These are phyloP conservation scores for Trichoderma reesei DNA, from an alignment of 495 filamentous ascomycete species.

Conservation along the genomic window DNA sequence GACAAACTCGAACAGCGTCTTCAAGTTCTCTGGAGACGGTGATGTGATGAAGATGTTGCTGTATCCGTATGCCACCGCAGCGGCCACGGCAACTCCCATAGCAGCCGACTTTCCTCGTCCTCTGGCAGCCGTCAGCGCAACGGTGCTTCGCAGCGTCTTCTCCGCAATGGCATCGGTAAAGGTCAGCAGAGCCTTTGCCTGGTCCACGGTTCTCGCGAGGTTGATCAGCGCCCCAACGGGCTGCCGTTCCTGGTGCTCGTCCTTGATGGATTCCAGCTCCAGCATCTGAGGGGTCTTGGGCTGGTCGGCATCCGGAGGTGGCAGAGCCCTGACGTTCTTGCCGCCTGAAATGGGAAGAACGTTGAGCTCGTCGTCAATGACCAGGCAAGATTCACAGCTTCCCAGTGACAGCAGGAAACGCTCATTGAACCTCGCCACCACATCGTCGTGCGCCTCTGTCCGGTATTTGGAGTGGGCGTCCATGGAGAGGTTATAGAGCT, in stretches of 20 bases:
- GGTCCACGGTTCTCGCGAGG: conserved; percentile 83
- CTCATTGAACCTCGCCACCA: conserved; percentile 94
- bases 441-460: conserved; percentile 93
- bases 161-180: conserved; percentile 96
- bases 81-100: conserved; percentile 85
- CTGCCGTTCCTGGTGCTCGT: conserved; percentile 72
- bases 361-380: conserved; percentile 96
- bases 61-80: conserved; percentile 90
- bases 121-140: conserved; percentile 86
- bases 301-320: conserved; percentile 60
- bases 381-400: conserved; percentile 86
- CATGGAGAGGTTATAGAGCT: conserved; percentile 96
- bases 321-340: conserved; percentile 77
- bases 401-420: conserved; percentile 92
- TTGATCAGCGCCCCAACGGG: conserved; percentile 75
- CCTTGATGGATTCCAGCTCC: conserved; percentile 81
- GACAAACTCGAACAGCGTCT: conserved; percentile 95
- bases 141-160: conserved; percentile 88
- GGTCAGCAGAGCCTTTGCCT: conserved; percentile 87
- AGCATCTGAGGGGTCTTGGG: conserved; percentile 53
- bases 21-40: conserved; percentile 94
- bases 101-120: conserved; percentile 96
- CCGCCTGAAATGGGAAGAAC: conserved; percentile 95
- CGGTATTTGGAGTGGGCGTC: conserved; percentile 94
- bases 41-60: conserved; percentile 99